Percentiles rank a stretch among this genome's conserved stretches.
Evolutionary conservation across 1,139 yeast genomes (phyloP).

Genomic region (Suhomyces anneliseae): DNA sequence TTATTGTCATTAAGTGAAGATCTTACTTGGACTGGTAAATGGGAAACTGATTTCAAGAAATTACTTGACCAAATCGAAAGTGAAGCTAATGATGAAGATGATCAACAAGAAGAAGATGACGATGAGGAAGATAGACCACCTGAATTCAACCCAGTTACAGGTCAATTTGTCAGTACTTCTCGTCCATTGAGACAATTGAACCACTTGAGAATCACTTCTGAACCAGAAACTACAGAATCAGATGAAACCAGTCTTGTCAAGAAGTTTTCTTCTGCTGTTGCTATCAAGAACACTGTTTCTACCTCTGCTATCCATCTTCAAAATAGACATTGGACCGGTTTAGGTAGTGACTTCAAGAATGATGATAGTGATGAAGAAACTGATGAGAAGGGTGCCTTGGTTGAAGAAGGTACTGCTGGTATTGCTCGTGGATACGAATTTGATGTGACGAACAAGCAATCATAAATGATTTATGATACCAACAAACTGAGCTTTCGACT

Average conservation of each 20-base stretch:
- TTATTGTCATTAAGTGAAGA: conserved; percentile 74
- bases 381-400: conserved; percentile 61
- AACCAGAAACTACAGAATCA: conserved; percentile 22
- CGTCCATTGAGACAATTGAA: conserved; percentile 70
- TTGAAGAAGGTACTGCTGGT: conserved; percentile 83
- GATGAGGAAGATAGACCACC: conserved; percentile 67
- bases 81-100: conserved; percentile 15
- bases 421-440: conserved; percentile 80
- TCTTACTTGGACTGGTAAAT: conserved; percentile 85
- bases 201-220: conserved; percentile 59
- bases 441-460: conserved; percentile 17
- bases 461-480: not conserved
- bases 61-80: conserved; percentile 40
- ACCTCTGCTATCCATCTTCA: conserved; percentile 84
- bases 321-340: conserved; percentile 79
- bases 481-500: too few species aligned
- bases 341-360: conserved; percentile 74
- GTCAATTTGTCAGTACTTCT: conserved; percentile 64
- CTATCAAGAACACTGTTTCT: conserved; percentile 77
- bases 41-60: conserved; percentile 78
- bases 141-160: conserved; percentile 86
- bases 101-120: conserved; percentile 13
- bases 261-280: conserved; percentile 58
- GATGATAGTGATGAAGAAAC: conserved; percentile 36
- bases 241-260: conserved; percentile 44